Evolutionary conservation across 495 filamentous ascomycete genomes (phyloP), one percentile per base, ranked within the genome.

Genomic region (Aspergillus saccharolyticus): DNA sequence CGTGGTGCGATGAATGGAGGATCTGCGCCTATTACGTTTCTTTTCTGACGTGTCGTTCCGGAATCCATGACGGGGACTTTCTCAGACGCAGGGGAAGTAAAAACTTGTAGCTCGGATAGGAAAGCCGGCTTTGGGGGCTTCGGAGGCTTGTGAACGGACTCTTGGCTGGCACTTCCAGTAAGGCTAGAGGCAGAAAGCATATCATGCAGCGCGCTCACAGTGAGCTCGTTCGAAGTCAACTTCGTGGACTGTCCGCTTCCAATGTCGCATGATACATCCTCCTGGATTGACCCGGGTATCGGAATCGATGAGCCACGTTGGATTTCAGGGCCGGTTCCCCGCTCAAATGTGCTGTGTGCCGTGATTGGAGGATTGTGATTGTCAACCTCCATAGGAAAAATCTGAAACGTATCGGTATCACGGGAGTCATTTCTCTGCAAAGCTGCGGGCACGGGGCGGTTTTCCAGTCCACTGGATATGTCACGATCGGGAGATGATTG

Each of bases 101-200:
- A 22, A 28, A 50, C 14, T 4, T 50, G 21, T n/a, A 59, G 44
- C 22, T 53, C 22, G 4, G 60, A 56, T 18, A 59, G 56, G 44
- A 55, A 55, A 14, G 44, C 22, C 12, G 60, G 60, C 42, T 63
- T 63, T 5, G 46, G 52, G 18, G 56, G 48, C 19, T 50, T 56
- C 0, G 60, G 56, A 5, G 60, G 60, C 42, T 47, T 59, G 28
- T 44, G 9, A 47, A 44, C 24, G 45, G 21, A 44, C 5, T 51
- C 24, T 16, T 22, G 12, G 14, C 45, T 25, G 6, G 22, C 3
- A 16, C n/a, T 14, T 5, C 18, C 30, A 42, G 18, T 30, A 18
- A 42, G 39, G 14, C 12, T 16, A 25, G 50, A 25, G n/a, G 17
- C 33, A 30, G 51, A 30, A 19, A 45, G 42, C 4, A 39, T 12